Evolutionary conservation across 495 filamentous ascomycete species (phyloP).

Genomic region (Xylaria longipes): DNA sequence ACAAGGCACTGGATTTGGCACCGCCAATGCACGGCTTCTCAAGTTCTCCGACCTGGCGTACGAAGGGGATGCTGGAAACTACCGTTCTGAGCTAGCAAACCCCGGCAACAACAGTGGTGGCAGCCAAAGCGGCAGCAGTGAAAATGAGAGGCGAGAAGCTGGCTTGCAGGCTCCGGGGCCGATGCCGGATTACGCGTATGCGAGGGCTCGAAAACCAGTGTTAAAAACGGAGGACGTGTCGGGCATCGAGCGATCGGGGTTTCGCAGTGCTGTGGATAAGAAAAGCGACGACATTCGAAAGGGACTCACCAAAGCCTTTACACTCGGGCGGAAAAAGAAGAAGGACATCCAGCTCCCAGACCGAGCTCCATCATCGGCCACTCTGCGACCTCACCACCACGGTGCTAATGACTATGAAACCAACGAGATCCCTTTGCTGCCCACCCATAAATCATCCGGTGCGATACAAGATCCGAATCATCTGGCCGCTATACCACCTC

Average conservation of each 20-base stretch:
- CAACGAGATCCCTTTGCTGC: conserved; percentile 32
- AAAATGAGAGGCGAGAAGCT: conserved; percentile 40
- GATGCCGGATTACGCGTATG: conserved; percentile 52
- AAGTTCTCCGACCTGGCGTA: conserved; percentile 47
- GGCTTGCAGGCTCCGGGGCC: conserved; percentile 34
- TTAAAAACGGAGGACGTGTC: conserved; percentile 55
- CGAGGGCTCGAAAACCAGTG: conserved; percentile 50
- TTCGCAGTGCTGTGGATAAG: conserved; percentile 58
- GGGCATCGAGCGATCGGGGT: conserved; percentile 58
- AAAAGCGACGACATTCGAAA: conserved; percentile 60
- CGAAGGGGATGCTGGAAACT: conserved; percentile 39
- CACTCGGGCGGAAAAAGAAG: conserved; percentile 54
- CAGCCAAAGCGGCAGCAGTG: conserved; percentile 50
- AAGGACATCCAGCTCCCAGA: conserved; percentile 35
- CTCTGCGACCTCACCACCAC: conserved; percentile 38
- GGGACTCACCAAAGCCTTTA: conserved; percentile 54
- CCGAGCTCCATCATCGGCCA: conserved; percentile 46
- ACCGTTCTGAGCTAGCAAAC: conserved; percentile 36
- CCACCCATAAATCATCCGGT: conserved; percentile 23
- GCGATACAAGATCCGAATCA: conserved; percentile 41
- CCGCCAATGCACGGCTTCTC: conserved; percentile 49
- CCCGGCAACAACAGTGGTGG: conserved; percentile 43
- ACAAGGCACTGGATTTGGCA: conserved; percentile 46
- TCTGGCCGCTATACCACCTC: conserved; percentile 39
- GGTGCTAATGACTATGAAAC: conserved; percentile 39